Conservation (phyloP, 2,329 filamentous ascomycete species). For the Graphilbum ipis-grandicollis region DNA sequence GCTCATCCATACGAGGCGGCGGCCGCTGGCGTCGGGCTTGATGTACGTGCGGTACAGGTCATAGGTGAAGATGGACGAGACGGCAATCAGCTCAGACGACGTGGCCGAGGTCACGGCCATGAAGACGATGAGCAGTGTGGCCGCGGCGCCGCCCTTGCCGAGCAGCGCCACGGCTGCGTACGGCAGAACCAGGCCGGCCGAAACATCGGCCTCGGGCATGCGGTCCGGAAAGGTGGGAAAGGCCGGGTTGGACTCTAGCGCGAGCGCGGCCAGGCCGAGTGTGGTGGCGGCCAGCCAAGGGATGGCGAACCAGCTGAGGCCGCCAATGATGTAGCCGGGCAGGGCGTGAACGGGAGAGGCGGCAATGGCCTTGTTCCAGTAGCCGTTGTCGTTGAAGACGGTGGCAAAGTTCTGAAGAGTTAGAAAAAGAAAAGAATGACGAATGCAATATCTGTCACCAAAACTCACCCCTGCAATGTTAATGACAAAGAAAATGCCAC, state of each 20-base stretch:
- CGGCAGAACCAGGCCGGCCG: constrained; percentile 68
- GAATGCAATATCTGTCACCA: neutral
- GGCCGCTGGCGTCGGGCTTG: constrained; percentile 59
- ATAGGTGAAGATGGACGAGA: constrained; percentile 77
- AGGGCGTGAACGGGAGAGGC: constrained; percentile 72
- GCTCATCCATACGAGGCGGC: constrained; percentile 62
- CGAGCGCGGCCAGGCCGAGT: constrained; percentile 67
- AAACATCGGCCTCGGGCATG: constrained; percentile 58
- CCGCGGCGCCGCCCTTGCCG: constrained; percentile 64
- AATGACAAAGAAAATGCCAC: constrained; percentile 81
- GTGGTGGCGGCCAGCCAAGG: constrained; percentile 82
- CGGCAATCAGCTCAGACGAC: constrained; percentile 70
- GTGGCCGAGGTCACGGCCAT: constrained; percentile 80
- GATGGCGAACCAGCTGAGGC: constrained; percentile 82
- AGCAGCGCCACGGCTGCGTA: constrained; percentile 72
- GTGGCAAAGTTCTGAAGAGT: constrained; percentile 54
- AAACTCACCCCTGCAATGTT: constrained; percentile 49
- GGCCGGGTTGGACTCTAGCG: constrained; percentile 53
- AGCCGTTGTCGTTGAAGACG: constrained; percentile 74
- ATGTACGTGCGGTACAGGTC: constrained; percentile 81
- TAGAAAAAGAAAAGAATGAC: neutral
- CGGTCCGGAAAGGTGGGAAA: constrained; percentile 60
- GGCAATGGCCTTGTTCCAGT: constrained; percentile 89
- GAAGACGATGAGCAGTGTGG: constrained; percentile 66
- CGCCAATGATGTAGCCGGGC: constrained; percentile 75